Percentiles rank a stretch among this genome's conserved stretches.
These are phyloP conservation scores for Capsaspora owczarzaki DNA, from an alignment of 78 protist genomes.

Conservation along the genomic window DNA sequence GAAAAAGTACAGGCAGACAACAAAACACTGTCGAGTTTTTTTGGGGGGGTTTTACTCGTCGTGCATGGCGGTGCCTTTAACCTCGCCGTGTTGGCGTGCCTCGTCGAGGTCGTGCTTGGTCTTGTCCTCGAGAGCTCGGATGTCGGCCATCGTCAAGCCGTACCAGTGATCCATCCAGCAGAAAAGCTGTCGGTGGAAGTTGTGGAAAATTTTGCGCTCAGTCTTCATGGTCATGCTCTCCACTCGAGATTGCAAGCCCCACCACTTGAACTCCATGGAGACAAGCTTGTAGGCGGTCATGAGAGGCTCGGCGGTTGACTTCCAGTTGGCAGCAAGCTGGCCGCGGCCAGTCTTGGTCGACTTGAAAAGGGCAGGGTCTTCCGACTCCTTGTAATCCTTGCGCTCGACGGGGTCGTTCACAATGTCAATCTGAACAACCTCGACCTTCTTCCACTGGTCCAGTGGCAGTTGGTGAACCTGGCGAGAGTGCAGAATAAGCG, in stretches of 20 bases:
- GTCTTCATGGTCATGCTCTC: constrained; percentile 50
- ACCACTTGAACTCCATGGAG: constrained; percentile 57
- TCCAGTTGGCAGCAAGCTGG: constrained; percentile 46
- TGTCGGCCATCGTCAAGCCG: constrained; percentile 56
- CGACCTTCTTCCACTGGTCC: constrained; percentile 20
- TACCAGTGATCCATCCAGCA: constrained; percentile 79
- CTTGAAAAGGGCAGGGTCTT: constrained; percentile 56
- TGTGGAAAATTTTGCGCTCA: background rate
- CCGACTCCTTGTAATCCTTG: constrained; percentile 55
- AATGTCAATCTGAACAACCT: constrained; percentile 57
- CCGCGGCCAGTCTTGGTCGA: constrained; percentile 75
- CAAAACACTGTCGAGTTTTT: too few relatives aligned
- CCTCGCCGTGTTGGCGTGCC: constrained; percentile 17
- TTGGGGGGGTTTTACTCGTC: too few relatives aligned
- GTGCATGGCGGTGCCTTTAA: too few relatives aligned
- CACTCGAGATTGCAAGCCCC: constrained; percentile 67
- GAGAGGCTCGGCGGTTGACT: constrained; percentile 31
- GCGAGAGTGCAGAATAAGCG: too few relatives aligned
- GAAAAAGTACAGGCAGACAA: too few relatives aligned
- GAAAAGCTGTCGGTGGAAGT: constrained; percentile 63
- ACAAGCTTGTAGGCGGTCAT: constrained; percentile 71
- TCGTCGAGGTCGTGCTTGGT: constrained; percentile 39
- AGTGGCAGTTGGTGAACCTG: constrained; percentile 17
- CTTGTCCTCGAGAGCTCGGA: constrained; percentile 55
- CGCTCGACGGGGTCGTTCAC: constrained; percentile 34